These are phyloP conservation scores for Gryganskiella cystojenkinii DNA, from an alignment of 192 early-diverging fungal genomes.

Conservation along the genomic window DNA sequence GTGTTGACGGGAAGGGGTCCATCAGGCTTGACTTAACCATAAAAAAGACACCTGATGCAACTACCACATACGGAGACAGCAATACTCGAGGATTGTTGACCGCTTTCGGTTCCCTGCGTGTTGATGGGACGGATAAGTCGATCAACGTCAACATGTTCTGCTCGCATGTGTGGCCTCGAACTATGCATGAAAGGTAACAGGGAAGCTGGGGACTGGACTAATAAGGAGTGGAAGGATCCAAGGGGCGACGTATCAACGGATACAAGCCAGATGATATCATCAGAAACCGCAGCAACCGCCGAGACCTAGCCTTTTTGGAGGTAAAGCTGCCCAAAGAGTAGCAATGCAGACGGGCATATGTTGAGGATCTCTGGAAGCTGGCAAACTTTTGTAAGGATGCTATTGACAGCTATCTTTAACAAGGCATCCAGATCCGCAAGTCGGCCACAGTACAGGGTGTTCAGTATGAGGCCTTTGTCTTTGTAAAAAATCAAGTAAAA, in stretches of 20 bases:
- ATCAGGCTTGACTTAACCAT: no score
- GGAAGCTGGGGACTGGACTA: constrained; percentile 32
- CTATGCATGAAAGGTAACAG: no score
- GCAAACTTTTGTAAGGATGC: constrained; percentile 8
- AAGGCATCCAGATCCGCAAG: background rate
- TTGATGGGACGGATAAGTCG: no score
- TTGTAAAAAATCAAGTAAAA: no score
- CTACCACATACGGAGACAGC: no score
- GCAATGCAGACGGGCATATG: background rate
- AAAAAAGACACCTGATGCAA: no score
- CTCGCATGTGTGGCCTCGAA: no score
- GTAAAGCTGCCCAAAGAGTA: constrained; percentile 18
- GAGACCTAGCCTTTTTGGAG: constrained; percentile 15
- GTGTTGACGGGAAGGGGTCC: no score
- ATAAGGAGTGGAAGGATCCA: constrained; percentile 7
- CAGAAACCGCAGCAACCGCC: background rate
- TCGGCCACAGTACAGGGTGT: constrained; percentile 6
- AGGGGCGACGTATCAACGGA: constrained; percentile 9
- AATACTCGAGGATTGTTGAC: no score
- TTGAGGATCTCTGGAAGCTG: constrained; percentile 18
- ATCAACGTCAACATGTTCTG: no score
- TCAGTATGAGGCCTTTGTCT: no score
- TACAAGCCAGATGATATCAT: constrained; percentile 21
- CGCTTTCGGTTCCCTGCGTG: no score
- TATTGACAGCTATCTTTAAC: constrained; percentile 2